Percentiles rank a stretch among this genome's conserved stretches.
phyloP scores from a whole-genome alignment of 2,329 filamentous ascomycete species.

The Lecanicillium sp. region DNA sequence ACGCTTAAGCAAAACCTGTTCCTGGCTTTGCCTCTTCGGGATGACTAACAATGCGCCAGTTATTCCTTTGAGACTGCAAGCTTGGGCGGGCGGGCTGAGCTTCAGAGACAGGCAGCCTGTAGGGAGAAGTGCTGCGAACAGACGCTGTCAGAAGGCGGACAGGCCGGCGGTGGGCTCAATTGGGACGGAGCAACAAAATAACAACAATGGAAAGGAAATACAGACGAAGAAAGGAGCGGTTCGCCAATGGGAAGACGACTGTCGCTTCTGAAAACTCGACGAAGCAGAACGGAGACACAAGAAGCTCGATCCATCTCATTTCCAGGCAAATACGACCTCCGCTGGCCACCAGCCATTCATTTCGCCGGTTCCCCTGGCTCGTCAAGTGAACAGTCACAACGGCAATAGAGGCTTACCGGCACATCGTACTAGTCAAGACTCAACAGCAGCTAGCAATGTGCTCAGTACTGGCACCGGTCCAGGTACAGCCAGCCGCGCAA shows the following conservation, averaged over 20 bases:
- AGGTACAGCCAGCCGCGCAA: conserved; percentile 1
- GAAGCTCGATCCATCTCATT: conserved; percentile 12
- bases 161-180: neutral
- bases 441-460: no score
- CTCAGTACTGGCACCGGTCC: no score
- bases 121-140: neutral
- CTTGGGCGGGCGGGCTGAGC: no score
- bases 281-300: neutral
- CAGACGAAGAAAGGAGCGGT: neutral
- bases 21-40: conserved; percentile 6
- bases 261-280: neutral
- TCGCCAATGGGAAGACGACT: neutral
- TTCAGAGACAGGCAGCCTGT: neutral
- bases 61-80: neutral
- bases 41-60: conserved; percentile 2
- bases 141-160: neutral
- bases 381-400: conserved; percentile 1
- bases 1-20: conserved; percentile 13
- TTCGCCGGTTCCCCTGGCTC: neutral
- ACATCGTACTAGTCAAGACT: neutral
- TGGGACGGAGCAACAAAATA: neutral
- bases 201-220: neutral
- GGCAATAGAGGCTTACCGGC: no score
- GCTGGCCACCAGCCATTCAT: conserved; percentile 8
- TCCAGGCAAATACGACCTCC: conserved; percentile 10